Percentiles rank a stretch among this genome's conserved stretches.
These are phyloP conservation scores for Beta lomatogona DNA, from an alignment of 179 eudicot genomes.

Conservation along the genomic window DNA sequence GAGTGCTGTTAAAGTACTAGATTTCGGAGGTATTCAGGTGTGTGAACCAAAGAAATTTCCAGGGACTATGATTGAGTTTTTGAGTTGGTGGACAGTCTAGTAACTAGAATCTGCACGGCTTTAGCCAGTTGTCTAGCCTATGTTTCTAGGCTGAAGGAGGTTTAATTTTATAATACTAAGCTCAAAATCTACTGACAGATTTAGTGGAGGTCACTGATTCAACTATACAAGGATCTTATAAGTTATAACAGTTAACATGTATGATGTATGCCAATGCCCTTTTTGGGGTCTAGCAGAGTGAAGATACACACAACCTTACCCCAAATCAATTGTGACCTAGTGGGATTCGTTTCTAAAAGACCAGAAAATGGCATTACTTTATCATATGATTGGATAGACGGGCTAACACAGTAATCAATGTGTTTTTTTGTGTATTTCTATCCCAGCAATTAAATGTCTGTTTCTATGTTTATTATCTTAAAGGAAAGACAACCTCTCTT, in stretches of 20 bases:
- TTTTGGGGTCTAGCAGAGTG: background rate
- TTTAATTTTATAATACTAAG: background rate
- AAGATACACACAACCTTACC: background rate
- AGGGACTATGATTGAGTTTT: background rate
- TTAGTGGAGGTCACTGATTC: background rate
- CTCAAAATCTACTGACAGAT: background rate
- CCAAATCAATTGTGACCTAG: background rate
- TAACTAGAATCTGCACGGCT: background rate
- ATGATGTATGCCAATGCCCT: background rate
- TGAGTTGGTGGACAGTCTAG: background rate
- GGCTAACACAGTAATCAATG: background rate
- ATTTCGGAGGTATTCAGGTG: background rate
- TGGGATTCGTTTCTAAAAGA: background rate
- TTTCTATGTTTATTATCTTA: background rate
- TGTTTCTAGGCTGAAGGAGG: background rate
- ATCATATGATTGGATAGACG: background rate
- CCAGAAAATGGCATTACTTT: background rate
- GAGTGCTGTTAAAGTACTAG: background rate
- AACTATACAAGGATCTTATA: too few species aligned
- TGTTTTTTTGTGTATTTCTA: background rate
- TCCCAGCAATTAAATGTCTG: background rate
- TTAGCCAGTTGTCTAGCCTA: background rate
- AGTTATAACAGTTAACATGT: background rate
- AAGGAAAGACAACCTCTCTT: background rate
- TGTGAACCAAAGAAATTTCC: background rate